Evolutionary conservation across 2,329 filamentous ascomycete species (phyloP).

Genomic region (Fusarium dlaminii): DNA sequence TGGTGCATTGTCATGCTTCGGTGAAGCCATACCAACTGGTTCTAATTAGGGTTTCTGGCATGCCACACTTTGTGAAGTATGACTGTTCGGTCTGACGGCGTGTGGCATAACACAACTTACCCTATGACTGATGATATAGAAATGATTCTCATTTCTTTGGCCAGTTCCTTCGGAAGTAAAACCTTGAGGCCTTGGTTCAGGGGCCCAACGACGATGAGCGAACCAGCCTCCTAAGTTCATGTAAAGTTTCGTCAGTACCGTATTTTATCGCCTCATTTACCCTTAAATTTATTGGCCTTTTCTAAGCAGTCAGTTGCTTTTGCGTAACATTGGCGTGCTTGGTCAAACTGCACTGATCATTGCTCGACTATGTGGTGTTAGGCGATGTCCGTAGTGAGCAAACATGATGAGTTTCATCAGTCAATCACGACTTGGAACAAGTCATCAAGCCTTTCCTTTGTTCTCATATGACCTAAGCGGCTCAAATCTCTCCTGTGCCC

Average conservation of each 20-base stretch:
- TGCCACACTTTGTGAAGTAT: background rate
- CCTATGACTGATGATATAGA: background rate
- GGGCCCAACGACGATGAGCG: background rate
- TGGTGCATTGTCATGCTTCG: background rate
- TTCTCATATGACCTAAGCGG: background rate
- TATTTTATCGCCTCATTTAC: background rate
- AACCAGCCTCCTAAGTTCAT: background rate
- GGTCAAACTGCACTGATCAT: background rate
- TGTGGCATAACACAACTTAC: background rate
- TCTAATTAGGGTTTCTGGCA: slow-evolving; percentile 12
- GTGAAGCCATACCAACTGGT: background rate
- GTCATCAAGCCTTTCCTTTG: background rate
- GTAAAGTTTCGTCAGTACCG: too few species aligned
- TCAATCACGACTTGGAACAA: background rate
- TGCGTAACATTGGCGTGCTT: background rate
- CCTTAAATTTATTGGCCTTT: background rate
- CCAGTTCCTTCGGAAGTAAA: background rate
- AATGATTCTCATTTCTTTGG: background rate
- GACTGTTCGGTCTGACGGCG: slow-evolving; percentile 4
- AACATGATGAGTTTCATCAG: background rate
- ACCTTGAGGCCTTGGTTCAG: background rate
- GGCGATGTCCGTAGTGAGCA: background rate
- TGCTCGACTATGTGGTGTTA: background rate
- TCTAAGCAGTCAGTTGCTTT: background rate
- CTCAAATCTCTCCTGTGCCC: background rate